phyloP scores from a whole-genome alignment of 768 basidiomycete genomes.

The Dentipellis fragilis region DNA sequence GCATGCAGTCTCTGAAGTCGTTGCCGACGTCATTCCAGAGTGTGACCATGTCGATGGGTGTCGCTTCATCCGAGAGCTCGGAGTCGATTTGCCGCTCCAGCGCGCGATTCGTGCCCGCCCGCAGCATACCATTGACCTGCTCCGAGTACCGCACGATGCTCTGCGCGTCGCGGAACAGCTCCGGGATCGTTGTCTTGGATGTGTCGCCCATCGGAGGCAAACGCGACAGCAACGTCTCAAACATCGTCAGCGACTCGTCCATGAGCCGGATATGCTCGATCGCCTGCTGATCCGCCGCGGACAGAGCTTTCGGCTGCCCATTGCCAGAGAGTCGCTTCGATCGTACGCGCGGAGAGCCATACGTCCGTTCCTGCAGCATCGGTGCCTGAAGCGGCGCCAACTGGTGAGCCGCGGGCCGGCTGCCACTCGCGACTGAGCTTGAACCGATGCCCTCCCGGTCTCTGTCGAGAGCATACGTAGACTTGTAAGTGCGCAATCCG shows the following conservation, averaged over 20 bases:
- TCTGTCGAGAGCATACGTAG: constrained; percentile 27
- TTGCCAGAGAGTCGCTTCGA: not conserved
- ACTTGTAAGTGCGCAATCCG: constrained; percentile 30
- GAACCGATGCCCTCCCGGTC: constrained; percentile 12
- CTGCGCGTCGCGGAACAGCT: constrained; percentile 53
- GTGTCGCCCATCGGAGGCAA: constrained; percentile 35
- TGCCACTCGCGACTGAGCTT: not conserved
- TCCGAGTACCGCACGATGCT: constrained; percentile 57
- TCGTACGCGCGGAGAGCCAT: constrained; percentile 12
- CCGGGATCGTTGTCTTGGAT: constrained; percentile 32
- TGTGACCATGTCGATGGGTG: constrained; percentile 33
- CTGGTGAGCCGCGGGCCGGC: constrained; percentile 5
- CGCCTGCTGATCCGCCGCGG: constrained; percentile 12
- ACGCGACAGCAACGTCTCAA: constrained; percentile 56
- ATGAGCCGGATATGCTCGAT: constrained; percentile 62
- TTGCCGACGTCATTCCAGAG: constrained; percentile 62
- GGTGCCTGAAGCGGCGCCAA: constrained; percentile 1
- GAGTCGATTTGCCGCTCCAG: constrained; percentile 68
- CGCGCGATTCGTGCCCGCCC: constrained; percentile 44
- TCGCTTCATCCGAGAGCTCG: constrained; percentile 47
- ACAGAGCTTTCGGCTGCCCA: not conserved
- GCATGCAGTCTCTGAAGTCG: constrained; percentile 62
- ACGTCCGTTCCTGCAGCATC: constrained; percentile 9
- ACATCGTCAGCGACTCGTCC: constrained; percentile 58
- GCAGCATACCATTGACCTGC: constrained; percentile 51